These are phyloP conservation scores for Termitomyces titanicus DNA, from an alignment of 768 basidiomycete genomes.

Conservation along the genomic window DNA sequence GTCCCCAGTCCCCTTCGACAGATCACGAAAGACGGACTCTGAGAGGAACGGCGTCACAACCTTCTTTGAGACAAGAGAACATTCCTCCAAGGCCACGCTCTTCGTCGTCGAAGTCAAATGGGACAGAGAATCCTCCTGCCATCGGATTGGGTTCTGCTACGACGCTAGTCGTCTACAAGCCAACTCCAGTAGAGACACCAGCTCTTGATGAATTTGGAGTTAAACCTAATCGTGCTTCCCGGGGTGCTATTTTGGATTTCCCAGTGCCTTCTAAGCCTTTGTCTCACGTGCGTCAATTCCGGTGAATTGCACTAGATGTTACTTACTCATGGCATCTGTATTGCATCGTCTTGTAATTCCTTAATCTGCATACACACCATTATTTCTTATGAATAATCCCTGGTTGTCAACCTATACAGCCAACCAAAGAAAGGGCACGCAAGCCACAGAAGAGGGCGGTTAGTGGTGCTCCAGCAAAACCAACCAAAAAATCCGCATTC, in stretches of 20 bases:
- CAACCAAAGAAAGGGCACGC: conserved; percentile 69
- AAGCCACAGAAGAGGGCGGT: conserved; percentile 46
- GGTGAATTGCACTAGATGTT: conserved; percentile 53
- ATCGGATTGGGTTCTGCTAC: conserved; percentile 64
- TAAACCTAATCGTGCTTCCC: conserved; percentile 24
- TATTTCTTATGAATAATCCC: conserved; percentile 6
- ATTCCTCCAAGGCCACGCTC: conserved; percentile 2
- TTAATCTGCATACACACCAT: conserved; percentile 14
- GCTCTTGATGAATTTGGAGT: conserved; percentile 48
- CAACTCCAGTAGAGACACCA: conserved; percentile 40
- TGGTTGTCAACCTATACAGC: conserved; percentile 40
- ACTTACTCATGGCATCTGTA: conserved; percentile 30
- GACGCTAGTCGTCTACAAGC: conserved; percentile 66
- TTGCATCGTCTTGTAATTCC: conserved; percentile 18
- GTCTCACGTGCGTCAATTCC: conserved; percentile 85
- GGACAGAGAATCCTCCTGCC: conserved; percentile 19
- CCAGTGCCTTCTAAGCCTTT: conserved; percentile 56
- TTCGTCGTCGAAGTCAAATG: conserved; percentile 1
- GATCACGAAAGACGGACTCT: not conserved
- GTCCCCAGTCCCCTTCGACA: conserved; percentile 11
- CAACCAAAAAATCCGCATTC: not conserved
- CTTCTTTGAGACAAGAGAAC: conserved; percentile 9
- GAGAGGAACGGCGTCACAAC: conserved; percentile 26
- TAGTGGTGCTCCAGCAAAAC: not conserved
- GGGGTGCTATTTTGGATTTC: conserved; percentile 24